These are phyloP conservation scores for Tolypocladium sp. DNA, from an alignment of 2,329 filamentous ascomycete genomes.

Conservation along the genomic window DNA sequence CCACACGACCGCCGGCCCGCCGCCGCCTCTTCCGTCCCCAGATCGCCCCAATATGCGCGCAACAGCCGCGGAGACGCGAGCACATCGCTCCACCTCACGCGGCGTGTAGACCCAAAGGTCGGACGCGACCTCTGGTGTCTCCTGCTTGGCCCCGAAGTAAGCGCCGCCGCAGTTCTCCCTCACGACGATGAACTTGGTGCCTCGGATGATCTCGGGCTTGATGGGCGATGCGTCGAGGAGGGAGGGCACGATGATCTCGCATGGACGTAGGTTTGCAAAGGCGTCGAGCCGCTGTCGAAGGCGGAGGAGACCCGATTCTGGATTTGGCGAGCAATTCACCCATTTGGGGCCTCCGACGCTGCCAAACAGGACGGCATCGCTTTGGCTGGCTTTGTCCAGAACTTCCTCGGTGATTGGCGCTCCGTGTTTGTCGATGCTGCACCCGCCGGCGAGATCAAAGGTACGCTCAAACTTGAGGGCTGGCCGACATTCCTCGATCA, in stretches of 20 bases:
- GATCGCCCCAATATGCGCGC: conserved; percentile 22
- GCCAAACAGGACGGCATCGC: conserved; percentile 37
- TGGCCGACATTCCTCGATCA: conserved; percentile 23
- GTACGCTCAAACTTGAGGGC: conserved; percentile 17
- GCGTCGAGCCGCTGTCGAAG: conserved; percentile 31
- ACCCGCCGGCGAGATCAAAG: conserved; percentile 20
- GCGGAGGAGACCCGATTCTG: conserved; percentile 32
- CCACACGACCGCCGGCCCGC: conserved; percentile 31
- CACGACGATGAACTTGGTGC: conserved; percentile 38
- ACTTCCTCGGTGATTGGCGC: conserved; percentile 33
- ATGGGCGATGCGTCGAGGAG: conserved; percentile 31
- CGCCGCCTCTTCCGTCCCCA: conserved; percentile 12
- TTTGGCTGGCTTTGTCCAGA: conserved; percentile 27
- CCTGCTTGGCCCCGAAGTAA: conserved; percentile 38
- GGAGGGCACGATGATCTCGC: conserved; percentile 33
- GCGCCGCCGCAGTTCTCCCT: conserved; percentile 41
- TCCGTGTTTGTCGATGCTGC: conserved; percentile 34
- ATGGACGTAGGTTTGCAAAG: conserved; percentile 42
- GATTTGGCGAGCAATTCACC: conserved; percentile 28
- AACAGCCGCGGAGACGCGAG: conserved; percentile 35
- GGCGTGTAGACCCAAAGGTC: conserved; percentile 38
- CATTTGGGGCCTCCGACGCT: conserved; percentile 39
- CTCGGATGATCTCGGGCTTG: conserved; percentile 32
- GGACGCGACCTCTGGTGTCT: conserved; percentile 30
- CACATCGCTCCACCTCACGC: conserved; percentile 35